A percentile compares a stretch with the other conserved stretches of the same genome.
These are phyloP conservation scores for Rhodofomes roseus DNA, from an alignment of 1,284 basidiomycete genomes.

Conservation along the genomic window DNA sequence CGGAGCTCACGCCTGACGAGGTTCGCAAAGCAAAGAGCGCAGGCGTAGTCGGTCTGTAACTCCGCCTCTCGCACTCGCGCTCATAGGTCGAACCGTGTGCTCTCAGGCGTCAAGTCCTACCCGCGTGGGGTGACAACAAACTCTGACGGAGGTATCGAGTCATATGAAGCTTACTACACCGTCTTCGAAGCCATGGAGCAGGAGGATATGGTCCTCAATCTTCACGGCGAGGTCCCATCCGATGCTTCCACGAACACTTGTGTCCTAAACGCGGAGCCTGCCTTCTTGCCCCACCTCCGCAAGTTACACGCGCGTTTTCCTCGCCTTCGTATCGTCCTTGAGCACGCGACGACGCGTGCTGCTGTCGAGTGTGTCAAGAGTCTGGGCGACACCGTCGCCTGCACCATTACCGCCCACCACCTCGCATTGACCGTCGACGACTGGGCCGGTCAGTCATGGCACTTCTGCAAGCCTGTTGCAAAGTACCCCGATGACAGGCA, in stretches of 20 bases:
- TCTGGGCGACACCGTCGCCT: conserved; percentile 87
- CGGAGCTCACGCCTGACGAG: conserved; percentile 87
- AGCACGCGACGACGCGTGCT: conserved; percentile 97
- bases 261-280: conserved; percentile 91
- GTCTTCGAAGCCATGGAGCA: conserved; percentile 96
- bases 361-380: conserved; percentile 90
- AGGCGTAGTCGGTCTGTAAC: conserved; percentile 71
- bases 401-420: conserved; percentile 98
- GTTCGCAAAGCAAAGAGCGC: conserved; percentile 83
- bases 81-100: conserved; percentile 3
- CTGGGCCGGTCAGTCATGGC: conserved; percentile 94
- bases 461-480: conserved; percentile 98
- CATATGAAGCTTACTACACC: conserved; percentile 92
- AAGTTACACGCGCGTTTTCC: conserved; percentile 87
- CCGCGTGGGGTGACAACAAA: conserved; percentile 98
- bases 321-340: conserved; percentile 92
- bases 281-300: conserved; percentile 86
- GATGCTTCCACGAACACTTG: conserved; percentile 84
- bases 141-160: conserved; percentile 95
- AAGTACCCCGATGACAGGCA: conserved; percentile 92
- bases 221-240: conserved; percentile 98
- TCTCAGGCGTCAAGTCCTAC: conserved; percentile 91
- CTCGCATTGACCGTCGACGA: conserved; percentile 94
- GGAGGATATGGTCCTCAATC: conserved; percentile 90
- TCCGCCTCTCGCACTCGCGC: conserved; percentile 5